Conservation (phyloP, 2,329 filamentous ascomycete genomes). For the Pseudogymnoascus sp. region DNA sequence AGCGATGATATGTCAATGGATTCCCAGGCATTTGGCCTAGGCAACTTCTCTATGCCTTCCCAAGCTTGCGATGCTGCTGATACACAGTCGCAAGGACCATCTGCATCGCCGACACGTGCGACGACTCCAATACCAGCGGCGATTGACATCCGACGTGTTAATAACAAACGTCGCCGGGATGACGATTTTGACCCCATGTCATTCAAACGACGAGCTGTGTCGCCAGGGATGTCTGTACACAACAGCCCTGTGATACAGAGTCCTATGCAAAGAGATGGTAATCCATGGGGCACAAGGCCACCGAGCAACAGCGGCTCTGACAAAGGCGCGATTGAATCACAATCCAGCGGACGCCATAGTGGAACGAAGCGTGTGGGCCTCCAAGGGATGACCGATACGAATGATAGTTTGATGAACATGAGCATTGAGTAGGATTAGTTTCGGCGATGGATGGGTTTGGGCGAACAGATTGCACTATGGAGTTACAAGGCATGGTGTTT, state of each 20-base stretch:
- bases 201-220: slow-evolving; percentile 87
- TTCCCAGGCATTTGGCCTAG: slow-evolving; percentile 40
- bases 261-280: slow-evolving; percentile 62
- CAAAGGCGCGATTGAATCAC: slow-evolving; percentile 41
- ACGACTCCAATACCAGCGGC: slow-evolving; percentile 39
- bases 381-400: slow-evolving; percentile 93
- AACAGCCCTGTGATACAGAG: slow-evolving; percentile 85
- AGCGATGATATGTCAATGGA: slow-evolving; percentile 69
- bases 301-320: slow-evolving; percentile 48
- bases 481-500: not conserved
- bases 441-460: not conserved
- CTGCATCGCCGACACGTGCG: slow-evolving; percentile 24
- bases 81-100: slow-evolving; percentile 14
- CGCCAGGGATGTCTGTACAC: slow-evolving; percentile 81
- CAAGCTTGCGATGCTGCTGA: slow-evolving; percentile 4
- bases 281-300: slow-evolving; percentile 64
- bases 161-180: slow-evolving; percentile 76
- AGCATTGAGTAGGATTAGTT: slow-evolving; percentile 64
- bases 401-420: slow-evolving; percentile 93
- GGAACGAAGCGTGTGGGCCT: slow-evolving; percentile 54
- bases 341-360: slow-evolving; percentile 13
- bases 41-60: slow-evolving; percentile 9
- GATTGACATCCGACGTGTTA: slow-evolving; percentile 69
- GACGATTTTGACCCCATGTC: slow-evolving; percentile 82
- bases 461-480: not conserved